Base-by-base conservation (phyloP, 2,329 filamentous ascomycete genomes). In the Claviceps sp. region DNA sequence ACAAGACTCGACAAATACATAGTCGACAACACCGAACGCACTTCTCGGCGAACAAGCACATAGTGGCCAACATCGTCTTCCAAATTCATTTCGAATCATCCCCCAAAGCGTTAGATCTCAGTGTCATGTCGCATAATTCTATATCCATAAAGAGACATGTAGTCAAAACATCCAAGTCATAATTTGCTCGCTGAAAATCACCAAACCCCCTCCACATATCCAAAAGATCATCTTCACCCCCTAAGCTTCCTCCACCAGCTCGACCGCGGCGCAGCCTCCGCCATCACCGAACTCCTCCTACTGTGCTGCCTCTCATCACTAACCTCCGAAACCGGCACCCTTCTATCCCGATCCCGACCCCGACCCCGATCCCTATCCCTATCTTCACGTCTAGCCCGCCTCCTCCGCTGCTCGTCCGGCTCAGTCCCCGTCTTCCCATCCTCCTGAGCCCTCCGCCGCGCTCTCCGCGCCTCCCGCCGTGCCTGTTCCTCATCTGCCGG, bases 171-270 rank as follows among this genome's bases (percentile, higher is more conserved):
- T 34, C 30, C 30, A 34, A 34, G 30, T 34, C 30, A 34, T 34
- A 11, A 34, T 34, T 34, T 34, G 30, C 30, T 34, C 30, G 30
- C 30, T 34, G 30, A 34, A 34, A 34, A 34, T 34, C 30, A 34
- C 30, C 30, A 30, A 30, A 10, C 30, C 30, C 10, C 10, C 10
- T 34, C 30, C 30, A 11, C 30, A 34, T 11, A 3, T 11, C 30
- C 10, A 34, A 34, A 34, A 34, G 30, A 34, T 34, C 30, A 34
- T 34, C 30, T 16, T 62, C 56, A 68, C 50, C 72, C 70, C 5
- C 72, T 73, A 50, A 79, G 63, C 68, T 79, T 80, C 66, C 68
- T 76, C 78, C 78, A 81, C 77, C 78, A 80, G 56, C 76, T 79
- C 55, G 73, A 77, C 53, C 75, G 68, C 19, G 76, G 76, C 13